Evolutionary conservation across 139 green algal genomes (phyloP).

Genomic region (Chlorella sp.): DNA sequence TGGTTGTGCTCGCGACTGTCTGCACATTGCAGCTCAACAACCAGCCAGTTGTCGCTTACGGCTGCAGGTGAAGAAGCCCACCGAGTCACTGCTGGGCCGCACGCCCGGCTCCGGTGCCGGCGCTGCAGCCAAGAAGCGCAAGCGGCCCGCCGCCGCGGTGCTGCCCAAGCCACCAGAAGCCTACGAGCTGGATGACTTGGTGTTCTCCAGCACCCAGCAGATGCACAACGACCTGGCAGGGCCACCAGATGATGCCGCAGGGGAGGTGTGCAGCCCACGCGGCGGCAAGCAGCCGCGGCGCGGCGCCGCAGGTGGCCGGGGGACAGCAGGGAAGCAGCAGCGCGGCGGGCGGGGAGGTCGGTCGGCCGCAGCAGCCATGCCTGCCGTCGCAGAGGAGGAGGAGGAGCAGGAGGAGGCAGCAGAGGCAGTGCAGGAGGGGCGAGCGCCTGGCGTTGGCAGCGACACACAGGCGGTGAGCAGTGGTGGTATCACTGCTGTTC

Average conservation of each 20-base stretch:
- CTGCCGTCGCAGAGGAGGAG: neutral
- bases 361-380: neutral
- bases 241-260: conserved; percentile 59
- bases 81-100: conserved; percentile 33
- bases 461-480: conserved; percentile 35
- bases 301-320: neutral
- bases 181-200: conserved; percentile 33
- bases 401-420: neutral
- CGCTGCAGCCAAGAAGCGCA: conserved; percentile 40
- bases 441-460: neutral
- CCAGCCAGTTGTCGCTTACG: too few relatives aligned
- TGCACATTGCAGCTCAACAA: too few relatives aligned
- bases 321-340: neutral
- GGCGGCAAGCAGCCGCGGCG: too few relatives aligned
- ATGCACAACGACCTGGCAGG: too few relatives aligned
- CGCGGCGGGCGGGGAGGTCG: neutral
- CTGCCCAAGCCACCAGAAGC: conserved; percentile 26
- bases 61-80: conserved; percentile 29
- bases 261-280: too few relatives aligned
- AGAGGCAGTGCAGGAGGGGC: neutral
- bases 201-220: too few relatives aligned
- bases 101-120: neutral
- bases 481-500: too few relatives aligned
- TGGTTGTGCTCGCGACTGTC: too few relatives aligned
- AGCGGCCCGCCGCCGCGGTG: conserved; percentile 18